A percentile compares a stretch with the other conserved stretches of the same genome.
phyloP scores from a whole-genome alignment of 1,284 basidiomycete species.

The Termitomyces sp. region DNA sequence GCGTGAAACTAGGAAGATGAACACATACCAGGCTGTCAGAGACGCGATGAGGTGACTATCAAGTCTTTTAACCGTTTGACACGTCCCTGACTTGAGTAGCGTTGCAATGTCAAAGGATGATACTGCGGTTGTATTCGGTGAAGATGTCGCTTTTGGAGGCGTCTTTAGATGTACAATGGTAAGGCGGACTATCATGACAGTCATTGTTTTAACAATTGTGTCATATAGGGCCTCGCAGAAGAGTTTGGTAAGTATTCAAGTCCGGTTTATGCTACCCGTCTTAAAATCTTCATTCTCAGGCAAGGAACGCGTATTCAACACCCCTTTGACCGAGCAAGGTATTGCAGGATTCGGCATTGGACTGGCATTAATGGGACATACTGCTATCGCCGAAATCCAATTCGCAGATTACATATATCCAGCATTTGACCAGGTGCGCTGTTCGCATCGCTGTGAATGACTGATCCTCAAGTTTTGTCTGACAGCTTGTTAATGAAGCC shows the following conservation, averaged over 20 bases:
- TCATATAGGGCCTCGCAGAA: constrained; percentile 76
- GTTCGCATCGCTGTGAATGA: not conserved
- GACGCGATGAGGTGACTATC: constrained; percentile 73
- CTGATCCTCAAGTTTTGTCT: constrained; percentile 8
- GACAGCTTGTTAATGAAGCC: constrained; percentile 89
- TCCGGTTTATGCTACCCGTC: constrained; percentile 4
- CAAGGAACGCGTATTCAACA: constrained; percentile 92
- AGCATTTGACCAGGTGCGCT: constrained; percentile 81
- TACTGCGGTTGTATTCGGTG: constrained; percentile 87
- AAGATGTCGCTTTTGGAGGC: constrained; percentile 89
- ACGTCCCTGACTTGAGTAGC: constrained; percentile 31
- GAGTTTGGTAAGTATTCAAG: constrained; percentile 67
- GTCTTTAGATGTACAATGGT: constrained; percentile 89
- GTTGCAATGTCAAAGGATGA: constrained; percentile 84
- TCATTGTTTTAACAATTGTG: constrained; percentile 1
- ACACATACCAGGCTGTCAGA: constrained; percentile 84
- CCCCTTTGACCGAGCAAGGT: constrained; percentile 89
- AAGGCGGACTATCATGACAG: constrained; percentile 15
- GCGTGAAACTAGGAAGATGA: constrained; percentile 86
- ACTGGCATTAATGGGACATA: constrained; percentile 88
- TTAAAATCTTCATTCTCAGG: constrained; percentile 38
- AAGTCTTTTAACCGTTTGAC: not conserved
- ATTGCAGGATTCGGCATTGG: constrained; percentile 95
- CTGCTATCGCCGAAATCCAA: constrained; percentile 92
- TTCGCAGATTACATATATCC: constrained; percentile 87